phyloP scores from a whole-genome alignment of 495 filamentous ascomycete genomes.

The Cercophora sp. region DNA sequence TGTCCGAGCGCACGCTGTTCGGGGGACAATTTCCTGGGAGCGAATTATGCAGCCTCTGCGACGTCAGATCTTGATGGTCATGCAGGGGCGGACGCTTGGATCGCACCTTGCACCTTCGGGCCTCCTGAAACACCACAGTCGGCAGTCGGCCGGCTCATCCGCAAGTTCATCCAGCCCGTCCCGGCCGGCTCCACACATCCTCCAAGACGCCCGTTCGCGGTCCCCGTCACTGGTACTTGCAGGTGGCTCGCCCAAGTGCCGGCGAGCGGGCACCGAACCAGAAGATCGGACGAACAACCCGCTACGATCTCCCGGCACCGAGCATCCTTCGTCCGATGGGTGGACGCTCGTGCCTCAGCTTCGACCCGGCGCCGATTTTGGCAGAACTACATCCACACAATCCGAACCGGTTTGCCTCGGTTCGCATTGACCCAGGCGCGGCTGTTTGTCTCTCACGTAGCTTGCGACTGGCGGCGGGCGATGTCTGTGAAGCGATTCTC shows the following conservation, averaged over 20 bases:
- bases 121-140: conserved; percentile 23
- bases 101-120: conserved; percentile 16
- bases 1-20: conserved; percentile 21
- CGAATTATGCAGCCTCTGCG: conserved; percentile 27
- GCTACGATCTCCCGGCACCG: background rate
- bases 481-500: too few relatives aligned
- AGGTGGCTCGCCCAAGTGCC: conserved; percentile 7
- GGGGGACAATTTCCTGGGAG: conserved; percentile 23
- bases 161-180: background rate
- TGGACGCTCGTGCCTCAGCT: conserved; percentile 9
- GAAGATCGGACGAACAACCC: conserved; percentile 3
- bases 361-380: conserved; percentile 12
- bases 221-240: background rate
- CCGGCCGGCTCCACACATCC: conserved; percentile 2
- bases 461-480: too few relatives aligned
- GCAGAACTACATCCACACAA: conserved; percentile 5
- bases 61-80: conserved; percentile 27
- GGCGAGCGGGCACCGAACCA: background rate
- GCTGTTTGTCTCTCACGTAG: background rate
- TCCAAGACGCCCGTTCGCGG: conserved; percentile 1
- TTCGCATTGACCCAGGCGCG: conserved; percentile 5
- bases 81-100: conserved; percentile 28
- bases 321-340: background rate
- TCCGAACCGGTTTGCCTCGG: conserved; percentile 9
- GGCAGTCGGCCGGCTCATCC: conserved; percentile 9